Evolutionary conservation across 2,329 filamentous ascomycete genomes (phyloP), one percentile per base, ranked within the genome.

Genomic region (Penicillium digitatum): DNA sequence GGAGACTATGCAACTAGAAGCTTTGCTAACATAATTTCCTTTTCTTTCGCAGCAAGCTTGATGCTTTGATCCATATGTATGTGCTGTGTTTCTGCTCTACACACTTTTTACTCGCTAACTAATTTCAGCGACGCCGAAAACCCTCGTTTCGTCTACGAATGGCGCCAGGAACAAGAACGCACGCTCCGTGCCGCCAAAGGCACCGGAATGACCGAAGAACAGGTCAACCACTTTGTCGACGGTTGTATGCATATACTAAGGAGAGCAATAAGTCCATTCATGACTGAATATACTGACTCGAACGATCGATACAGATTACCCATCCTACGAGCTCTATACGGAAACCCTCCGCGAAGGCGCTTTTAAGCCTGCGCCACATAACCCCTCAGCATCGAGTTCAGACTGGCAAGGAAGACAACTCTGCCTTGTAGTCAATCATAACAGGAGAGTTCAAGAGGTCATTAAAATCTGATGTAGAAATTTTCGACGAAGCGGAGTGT

Each of bases 121-220:
- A 27, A 18, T n/a, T 27, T 44, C 43, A 80, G 78, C 52, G 86
- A 95, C 66, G 88, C 91, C 6, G 82, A 88, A 63, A 78, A 94
- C 62, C 79, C 84, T 5, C 78, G 79, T 48, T 92, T 85, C 67
- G 92, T 95, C 49, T 96, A 96, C 66, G 82, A 81, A 58, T 96
- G 92, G 92, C 84, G 91, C 14, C 76, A 86, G 63, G 80, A 96
- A 74, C 90, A 95, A 74, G 91, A 96, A 74, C 81, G 82, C 45
- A 82, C 82, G 55, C 78, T 96, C 64, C 82, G 88, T 24, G 77
- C 77, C 8, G 74, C 79, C 22, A 87, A 82, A 61, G 90, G 88
- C 1, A 81, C 79, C 0, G 91, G 90, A 29, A 96, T 96, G 92
- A 87, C 84, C 1, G 86, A 89, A 62, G 87, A 90, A 53, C 82